phyloP scores from a whole-genome alignment of 257 asterid genomes.

The Handroanthus guayacan region DNA sequence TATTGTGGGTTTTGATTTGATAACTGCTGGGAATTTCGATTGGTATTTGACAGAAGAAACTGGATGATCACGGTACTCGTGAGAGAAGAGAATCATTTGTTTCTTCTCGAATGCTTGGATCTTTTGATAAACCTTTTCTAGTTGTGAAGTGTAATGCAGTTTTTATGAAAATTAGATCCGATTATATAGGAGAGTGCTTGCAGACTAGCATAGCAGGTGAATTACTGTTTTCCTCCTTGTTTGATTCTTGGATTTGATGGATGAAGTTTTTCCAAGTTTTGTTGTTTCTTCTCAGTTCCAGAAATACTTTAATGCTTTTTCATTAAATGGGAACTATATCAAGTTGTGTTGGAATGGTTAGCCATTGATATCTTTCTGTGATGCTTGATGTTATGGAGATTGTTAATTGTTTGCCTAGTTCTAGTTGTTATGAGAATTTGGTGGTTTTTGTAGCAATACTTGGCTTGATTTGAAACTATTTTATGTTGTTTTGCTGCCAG shows the following conservation, averaged over 20 bases:
- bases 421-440: too few relatives aligned
- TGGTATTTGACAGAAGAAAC: background rate
- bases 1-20: background rate
- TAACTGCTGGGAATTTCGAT: slow-evolving; percentile 9
- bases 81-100: background rate
- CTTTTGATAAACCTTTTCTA: background rate
- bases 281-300: background rate
- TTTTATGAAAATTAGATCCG: slow-evolving; percentile 12
- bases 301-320: background rate
- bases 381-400: background rate
- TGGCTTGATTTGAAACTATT: background rate
- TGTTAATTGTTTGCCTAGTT: background rate
- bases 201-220: slow-evolving; percentile 26
- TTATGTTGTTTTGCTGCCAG: background rate
- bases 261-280: background rate
- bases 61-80: background rate
- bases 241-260: background rate
- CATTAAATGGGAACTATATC: background rate
- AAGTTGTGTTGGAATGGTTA: background rate
- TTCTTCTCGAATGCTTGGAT: slow-evolving; percentile 11
- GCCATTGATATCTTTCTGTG: background rate
- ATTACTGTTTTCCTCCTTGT: background rate
- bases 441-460: background rate
- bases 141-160: background rate
- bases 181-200: slow-evolving; percentile 9